Evolutionary conservation across 345 rosid genomes (phyloP).

Genomic region (Physaria fendleri): DNA sequence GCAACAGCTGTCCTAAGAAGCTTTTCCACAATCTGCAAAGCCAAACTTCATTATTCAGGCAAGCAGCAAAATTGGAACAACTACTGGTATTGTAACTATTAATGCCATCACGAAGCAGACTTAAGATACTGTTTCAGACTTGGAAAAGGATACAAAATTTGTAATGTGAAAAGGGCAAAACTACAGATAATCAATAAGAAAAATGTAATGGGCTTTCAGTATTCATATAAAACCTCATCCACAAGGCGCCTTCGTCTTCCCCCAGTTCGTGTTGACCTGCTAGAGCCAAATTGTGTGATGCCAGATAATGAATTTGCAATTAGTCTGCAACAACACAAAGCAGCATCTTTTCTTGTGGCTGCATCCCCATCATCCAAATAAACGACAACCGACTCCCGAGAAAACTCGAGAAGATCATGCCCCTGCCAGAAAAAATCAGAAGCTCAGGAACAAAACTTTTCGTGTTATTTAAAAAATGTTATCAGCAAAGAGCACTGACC

Average conservation of each 20-base stretch:
- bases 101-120: constrained; percentile 14
- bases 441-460: constrained; percentile 18
- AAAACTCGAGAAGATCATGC: constrained; percentile 87
- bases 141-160: not conserved
- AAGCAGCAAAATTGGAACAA: constrained; percentile 20
- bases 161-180: not conserved
- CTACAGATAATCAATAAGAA: not conserved
- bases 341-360: constrained; percentile 81
- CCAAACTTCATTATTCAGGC: constrained; percentile 24
- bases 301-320: constrained; percentile 78
- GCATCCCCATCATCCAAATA: constrained; percentile 96
- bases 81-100: constrained; percentile 12
- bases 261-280: constrained; percentile 69
- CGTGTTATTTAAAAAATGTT: not conserved
- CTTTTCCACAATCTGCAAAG: constrained; percentile 92
- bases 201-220: constrained; percentile 8
- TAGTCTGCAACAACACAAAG: constrained; percentile 85
- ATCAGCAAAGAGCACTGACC: constrained; percentile 37
- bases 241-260: constrained; percentile 75
- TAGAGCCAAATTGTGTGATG: constrained; percentile 53
- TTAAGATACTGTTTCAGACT: constrained; percentile 2
- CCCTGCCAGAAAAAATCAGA: constrained; percentile 43
- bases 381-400: constrained; percentile 74
- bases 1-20: constrained; percentile 94
- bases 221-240: constrained; percentile 62